phyloP scores from a whole-genome alignment of 2,329 filamentous ascomycete genomes.

The Trichoderma polysporum region DNA sequence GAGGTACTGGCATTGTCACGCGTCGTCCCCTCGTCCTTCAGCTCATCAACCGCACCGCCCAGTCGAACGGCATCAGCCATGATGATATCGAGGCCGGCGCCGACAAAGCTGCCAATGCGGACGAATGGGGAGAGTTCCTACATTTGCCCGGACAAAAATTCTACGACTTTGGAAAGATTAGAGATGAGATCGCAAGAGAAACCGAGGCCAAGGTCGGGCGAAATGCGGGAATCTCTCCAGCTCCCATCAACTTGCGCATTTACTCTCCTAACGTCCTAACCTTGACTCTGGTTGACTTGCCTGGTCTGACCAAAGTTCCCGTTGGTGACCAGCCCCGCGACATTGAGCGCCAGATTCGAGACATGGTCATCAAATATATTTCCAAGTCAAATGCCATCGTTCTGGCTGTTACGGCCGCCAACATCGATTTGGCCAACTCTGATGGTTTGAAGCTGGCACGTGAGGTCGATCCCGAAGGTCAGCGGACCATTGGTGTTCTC shows the following conservation, averaged over 20 bases:
- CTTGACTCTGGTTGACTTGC: constrained; percentile 92
- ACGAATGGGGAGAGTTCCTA: constrained; percentile 99
- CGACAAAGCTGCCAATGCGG: constrained; percentile 85
- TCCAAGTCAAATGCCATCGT: constrained; percentile 98
- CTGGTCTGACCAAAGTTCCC: constrained; percentile 93
- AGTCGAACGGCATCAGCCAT: constrained; percentile 71
- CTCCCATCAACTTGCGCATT: constrained; percentile 95
- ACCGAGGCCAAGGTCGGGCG: constrained; percentile 94
- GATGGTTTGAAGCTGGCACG: constrained; percentile 94
- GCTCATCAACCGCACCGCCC: constrained; percentile 85
- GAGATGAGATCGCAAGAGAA: constrained; percentile 95
- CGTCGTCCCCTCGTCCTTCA: constrained; percentile 94
- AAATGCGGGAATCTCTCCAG: constrained; percentile 94
- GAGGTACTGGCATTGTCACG: constrained; percentile 96
- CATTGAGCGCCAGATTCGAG: constrained; percentile 93
- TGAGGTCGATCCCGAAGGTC: constrained; percentile 95
- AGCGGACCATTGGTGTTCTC: constrained; percentile 95
- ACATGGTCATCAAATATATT: constrained; percentile 99
- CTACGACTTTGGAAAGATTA: constrained; percentile 96
- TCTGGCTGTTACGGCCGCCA: constrained; percentile 91
- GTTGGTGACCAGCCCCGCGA: constrained; percentile 95
- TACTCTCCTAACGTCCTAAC: constrained; percentile 98
- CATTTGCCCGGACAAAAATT: constrained; percentile 98
- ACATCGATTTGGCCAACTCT: constrained; percentile 97
- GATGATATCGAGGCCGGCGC: constrained; percentile 64